phyloP scores from a whole-genome alignment of 2,329 filamentous ascomycete genomes.

The Colletotrichum orchidophilum region DNA sequence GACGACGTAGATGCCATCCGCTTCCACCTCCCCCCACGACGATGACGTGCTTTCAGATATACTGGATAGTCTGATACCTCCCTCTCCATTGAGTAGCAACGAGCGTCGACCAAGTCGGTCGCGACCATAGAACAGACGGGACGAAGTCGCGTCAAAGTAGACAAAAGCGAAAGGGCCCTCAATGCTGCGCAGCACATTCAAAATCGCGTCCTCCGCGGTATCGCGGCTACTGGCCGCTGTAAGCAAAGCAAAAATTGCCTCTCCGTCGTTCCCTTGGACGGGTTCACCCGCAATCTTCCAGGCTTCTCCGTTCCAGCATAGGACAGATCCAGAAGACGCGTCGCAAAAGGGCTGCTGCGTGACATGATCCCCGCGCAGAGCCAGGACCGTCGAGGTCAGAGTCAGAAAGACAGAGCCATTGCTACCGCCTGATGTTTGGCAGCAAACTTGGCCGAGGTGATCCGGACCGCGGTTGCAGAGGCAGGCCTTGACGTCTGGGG shows the following conservation, averaged over 20 bases:
- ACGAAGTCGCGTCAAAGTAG: constrained; percentile 73
- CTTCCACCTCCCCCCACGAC: constrained; percentile 82
- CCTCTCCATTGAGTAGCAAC: constrained; percentile 68
- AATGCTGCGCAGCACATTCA: constrained; percentile 67
- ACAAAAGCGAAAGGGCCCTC: constrained; percentile 91
- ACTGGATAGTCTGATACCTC: constrained; percentile 73
- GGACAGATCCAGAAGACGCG: constrained; percentile 63
- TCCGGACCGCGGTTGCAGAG: constrained; percentile 69
- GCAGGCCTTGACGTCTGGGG: constrained; percentile 51
- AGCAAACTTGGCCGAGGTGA: constrained; percentile 56
- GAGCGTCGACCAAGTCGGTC: constrained; percentile 91
- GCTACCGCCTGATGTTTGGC: constrained; percentile 40
- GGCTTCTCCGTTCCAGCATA: constrained; percentile 98
- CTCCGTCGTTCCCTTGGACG: constrained; percentile 82
- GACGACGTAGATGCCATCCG: constrained; percentile 81
- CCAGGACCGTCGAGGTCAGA: constrained; percentile 88
- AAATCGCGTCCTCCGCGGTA: constrained; percentile 46
- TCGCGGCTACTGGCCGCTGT: constrained; percentile 49
- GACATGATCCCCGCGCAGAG: constrained; percentile 80
- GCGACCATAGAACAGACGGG: constrained; percentile 80
- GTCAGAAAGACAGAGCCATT: constrained; percentile 56
- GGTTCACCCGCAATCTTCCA: constrained; percentile 74
- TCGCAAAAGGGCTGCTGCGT: constrained; percentile 78
- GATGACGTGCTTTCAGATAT: constrained; percentile 63
- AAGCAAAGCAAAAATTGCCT: constrained; percentile 72